Evolutionary conservation across 2,329 filamentous ascomycete species (phyloP), one percentile per base, ranked within the genome.

Genomic region (Apiospora malaysiana): DNA sequence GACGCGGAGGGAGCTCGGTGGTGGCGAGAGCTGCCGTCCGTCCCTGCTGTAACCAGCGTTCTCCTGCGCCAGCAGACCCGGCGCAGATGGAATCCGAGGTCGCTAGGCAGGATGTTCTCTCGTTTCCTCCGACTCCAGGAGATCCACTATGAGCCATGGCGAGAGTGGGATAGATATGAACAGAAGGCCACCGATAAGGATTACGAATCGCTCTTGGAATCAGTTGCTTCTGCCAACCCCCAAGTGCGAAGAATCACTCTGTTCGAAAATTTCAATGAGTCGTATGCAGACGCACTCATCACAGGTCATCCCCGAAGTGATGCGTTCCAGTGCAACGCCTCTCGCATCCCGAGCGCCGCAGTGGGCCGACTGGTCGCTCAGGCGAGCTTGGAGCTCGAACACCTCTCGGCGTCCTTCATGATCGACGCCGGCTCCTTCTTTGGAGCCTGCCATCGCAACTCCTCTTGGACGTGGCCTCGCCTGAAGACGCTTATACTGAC

Each of bases 111-210:
- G 18, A 81, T 83, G 75, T 74, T 83, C 71, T 72, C 78, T 14
- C 78, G 77, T 65, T 77, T 82, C 71, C 79, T 81, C 18, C 78
- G 76, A 70, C 70, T 84, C 68, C 76, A 79, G 73, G 79, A 83
- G 72, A 73, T 83, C 73, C 77, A 77, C 69, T 82, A 81, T 73
- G 80, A 83, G 73, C 81, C 80, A 68, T 83, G 81, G 80, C 80
- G 78, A 72, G 79, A 82, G 47, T 51, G n/a, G 75, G 16, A 51
- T 25, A 16, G 47, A 51, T 51, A 51, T 51, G 23, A 51, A 51
- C 47, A 51, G 47, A 25, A 25, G 23, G 47, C 47, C 25, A 51
- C 47, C 9, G 23, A 51, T 12, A 51, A 16, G 47, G 47, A 25
- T 27, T 51, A 51, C 47, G 47, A 51, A 51, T 25, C 47, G 47